Base-by-base conservation (phyloP, 2,329 filamentous ascomycete genomes). In the Ophiocordyceps camponoti-floridani region DNA sequence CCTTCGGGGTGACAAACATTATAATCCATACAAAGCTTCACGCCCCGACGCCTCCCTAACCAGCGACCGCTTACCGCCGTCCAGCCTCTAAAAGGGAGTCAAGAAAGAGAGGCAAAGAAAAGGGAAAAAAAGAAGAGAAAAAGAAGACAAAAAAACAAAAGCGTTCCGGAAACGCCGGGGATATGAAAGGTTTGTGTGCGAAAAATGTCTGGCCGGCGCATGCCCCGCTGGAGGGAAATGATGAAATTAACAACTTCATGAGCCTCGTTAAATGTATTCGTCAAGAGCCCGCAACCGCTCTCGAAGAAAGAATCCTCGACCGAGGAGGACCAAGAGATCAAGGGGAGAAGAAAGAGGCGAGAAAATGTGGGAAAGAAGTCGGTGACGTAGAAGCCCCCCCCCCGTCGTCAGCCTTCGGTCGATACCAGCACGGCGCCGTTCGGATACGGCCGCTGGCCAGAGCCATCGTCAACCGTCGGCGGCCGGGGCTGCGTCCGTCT, bases 361-460 rank as follows among this genome's bases (percentile, higher is more conserved):
- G 18, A 18, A 16, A 19, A 23, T 3, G 23, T 23, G 23, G 23
- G 18, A 44, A 41, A 9, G 37, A 28, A 47, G 35, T 38, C 18
- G 12, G 28, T 38, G 28, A 42, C 11, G 30, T 9, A 10, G n/a
- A 18, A 16, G 44, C n/a, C n/a, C n/a, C n/a, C n/a, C n/a, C n/a
- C n/a, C n/a, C 23, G 3, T 5, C 23, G 23, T 57, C 49, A 60
- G 45, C 56, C 53, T 48, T 60, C 56, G 33, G 56, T 57, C 23
- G 59, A 49, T 16, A 62, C 54, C 27, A 61, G 54, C 30, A 57
- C 48, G 33, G 33, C 33, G 40, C 52, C 52, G 18, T 54, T 54
- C 33, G 51, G 41, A 40, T 55, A 56, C 5, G 52, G 51, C 42
- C 57, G 46, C 26, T 45, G 44, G 33, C 60, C 58, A 40, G 52